Percentiles rank a stretch among this genome's conserved stretches.
Conservation (phyloP, 192 early-diverging fungal genomes). For the Umbelopsis sp. region DNA sequence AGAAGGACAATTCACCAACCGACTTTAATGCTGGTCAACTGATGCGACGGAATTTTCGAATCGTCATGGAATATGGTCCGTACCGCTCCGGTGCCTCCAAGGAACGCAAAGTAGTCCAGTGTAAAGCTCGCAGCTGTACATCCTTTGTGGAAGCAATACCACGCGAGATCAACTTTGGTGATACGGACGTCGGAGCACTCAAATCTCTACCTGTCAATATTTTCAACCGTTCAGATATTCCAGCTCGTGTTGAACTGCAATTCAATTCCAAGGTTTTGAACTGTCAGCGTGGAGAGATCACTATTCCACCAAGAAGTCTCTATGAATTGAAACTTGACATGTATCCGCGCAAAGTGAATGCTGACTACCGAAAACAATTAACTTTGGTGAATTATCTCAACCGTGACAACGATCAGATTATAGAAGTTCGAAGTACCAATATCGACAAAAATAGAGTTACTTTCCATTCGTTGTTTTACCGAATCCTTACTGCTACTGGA, state of each 20-base stretch:
- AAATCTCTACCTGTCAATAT: conserved; percentile 85
- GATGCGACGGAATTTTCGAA: conserved; percentile 65
- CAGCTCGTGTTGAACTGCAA: conserved; percentile 79
- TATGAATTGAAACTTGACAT: conserved; percentile 88
- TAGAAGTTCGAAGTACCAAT: conserved; percentile 91
- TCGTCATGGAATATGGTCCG: conserved; percentile 63
- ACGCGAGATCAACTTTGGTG: conserved; percentile 88
- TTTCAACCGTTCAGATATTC: conserved; percentile 84
- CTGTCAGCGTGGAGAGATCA: conserved; percentile 68
- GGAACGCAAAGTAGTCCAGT: conserved; percentile 83
- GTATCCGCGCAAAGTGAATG: conserved; percentile 97
- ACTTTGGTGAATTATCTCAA: conserved; percentile 91
- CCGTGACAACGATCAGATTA: conserved; percentile 84
- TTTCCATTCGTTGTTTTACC: conserved; percentile 95
- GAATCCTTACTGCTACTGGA: conserved; percentile 81
- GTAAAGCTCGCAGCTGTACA: conserved; percentile 89
- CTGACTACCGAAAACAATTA: conserved; percentile 95
- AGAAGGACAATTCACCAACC: conserved; percentile 58
- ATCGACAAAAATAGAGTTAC: conserved; percentile 97
- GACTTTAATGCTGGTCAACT: conserved; percentile 77
- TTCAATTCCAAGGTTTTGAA: conserved; percentile 94
- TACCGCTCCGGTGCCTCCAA: conserved; percentile 41
- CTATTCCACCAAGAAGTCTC: conserved; percentile 77
- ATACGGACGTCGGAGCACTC: conserved; percentile 91
- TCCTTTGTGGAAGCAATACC: conserved; percentile 90